Base-by-base conservation (phyloP, 2,329 filamentous ascomycete species). In the Ustilaginoidea virens region DNA sequence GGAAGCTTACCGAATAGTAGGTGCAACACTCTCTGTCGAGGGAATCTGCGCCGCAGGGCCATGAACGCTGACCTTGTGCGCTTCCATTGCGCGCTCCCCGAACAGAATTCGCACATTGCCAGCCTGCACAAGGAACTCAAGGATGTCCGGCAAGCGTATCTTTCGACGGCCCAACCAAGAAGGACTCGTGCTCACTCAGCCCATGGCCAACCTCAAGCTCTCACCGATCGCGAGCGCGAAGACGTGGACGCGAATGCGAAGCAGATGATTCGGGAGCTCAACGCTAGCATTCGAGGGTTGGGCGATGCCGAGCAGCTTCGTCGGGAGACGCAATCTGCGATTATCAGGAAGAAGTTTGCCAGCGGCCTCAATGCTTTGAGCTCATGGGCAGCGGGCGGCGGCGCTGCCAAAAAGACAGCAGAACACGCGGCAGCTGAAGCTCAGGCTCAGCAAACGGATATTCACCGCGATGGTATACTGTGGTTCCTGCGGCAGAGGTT, bases 1-100 rank as follows among this genome's bases (percentile, higher is more conserved):
- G 48, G 87, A 96, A 56, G 90, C 90, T 30, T 90, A 92, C 56
- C 73, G 79, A 49, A 94, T 96, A 52, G 86, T 92, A 60, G 45
- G 67, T 52, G 37, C 41, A 39, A 9, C 11, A 7, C 11, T 36
- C 39, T 29, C 19, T 11, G 7, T 20, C 11, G 19, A 11, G 19
- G n/a, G n/a, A n/a, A n/a, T n/a, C n/a, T n/a, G n/a, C n/a, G n/a
- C n/a, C n/a, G n/a, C n/a, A n/a, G n/a, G n/a, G n/a, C n/a, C n/a
- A n/a, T n/a, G 9, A 16, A 17, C 7, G 16, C 11, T 7, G n/a
- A 12, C 14, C 8, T 12, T 5, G 13, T 14, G 1, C 9, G 7
- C 17, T 17, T 17, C 17, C 12, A 36, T 21, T n/a, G 5, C 16
- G 11, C 4, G 7, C 23, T 14, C 7, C 11, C 10, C 9, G 24